These are phyloP conservation scores for Erodium texanum DNA, from an alignment of 441 rosid genomes.

Conservation along the genomic window DNA sequence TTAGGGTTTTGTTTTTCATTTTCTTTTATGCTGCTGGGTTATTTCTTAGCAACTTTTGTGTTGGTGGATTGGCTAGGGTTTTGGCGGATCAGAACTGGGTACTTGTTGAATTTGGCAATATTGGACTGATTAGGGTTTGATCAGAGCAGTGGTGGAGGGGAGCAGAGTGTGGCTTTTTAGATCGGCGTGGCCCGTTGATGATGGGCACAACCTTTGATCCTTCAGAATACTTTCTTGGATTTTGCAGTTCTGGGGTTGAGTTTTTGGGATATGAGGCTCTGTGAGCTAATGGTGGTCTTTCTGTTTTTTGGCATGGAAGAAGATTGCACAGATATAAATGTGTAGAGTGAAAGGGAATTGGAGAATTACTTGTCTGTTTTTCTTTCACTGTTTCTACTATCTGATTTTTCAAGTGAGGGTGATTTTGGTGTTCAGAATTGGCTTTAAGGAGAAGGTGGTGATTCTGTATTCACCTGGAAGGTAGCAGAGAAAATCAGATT, in stretches of 20 bases:
- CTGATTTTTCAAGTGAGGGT: constrained; percentile 2
- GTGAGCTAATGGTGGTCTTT: constrained; percentile 19
- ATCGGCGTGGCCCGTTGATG: constrained; percentile 9
- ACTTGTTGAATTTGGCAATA: constrained; percentile 21
- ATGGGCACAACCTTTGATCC: constrained; percentile 21
- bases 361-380: constrained; percentile 10
- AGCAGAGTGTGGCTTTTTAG: constrained; percentile 6
- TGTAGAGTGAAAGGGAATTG: constrained; percentile 17
- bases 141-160: constrained; percentile 10
- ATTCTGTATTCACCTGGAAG: constrained; percentile 23
- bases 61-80: constrained; percentile 29
- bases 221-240: constrained; percentile 17
- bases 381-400: constrained; percentile 15
- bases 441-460: constrained; percentile 23
- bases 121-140: constrained; percentile 29
- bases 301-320: constrained; percentile 33
- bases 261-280: constrained; percentile 20
- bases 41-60: constrained; percentile 22
- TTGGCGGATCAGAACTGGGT: constrained; percentile 26
- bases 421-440: background rate
- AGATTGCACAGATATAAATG: constrained; percentile 27
- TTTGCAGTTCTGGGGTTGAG: constrained; percentile 18
- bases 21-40: constrained; percentile 10
- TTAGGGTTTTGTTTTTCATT: constrained; percentile 1
- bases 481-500: constrained; percentile 25